Evolutionary conservation across 495 filamentous ascomycete genomes (phyloP).

Genomic region (Xanthoparmelia taractica): DNA sequence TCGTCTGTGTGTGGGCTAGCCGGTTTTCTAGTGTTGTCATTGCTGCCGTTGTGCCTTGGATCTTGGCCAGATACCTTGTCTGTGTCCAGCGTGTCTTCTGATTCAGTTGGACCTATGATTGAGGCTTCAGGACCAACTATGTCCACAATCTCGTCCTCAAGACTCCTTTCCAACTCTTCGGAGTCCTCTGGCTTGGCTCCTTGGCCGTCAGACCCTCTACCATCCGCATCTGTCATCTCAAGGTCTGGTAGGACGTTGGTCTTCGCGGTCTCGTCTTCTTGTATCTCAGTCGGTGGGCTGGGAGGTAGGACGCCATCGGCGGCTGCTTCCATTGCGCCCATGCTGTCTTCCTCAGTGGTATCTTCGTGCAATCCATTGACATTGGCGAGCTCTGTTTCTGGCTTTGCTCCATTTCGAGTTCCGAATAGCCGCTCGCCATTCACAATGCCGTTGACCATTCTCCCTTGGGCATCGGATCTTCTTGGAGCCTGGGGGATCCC

Average conservation of each 20-base stretch:
- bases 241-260: not conserved
- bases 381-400: not conserved
- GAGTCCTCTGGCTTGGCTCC: not conserved
- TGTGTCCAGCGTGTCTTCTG: constrained; percentile 1
- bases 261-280: not conserved
- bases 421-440: not conserved
- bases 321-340: constrained; percentile 4
- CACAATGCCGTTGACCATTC: constrained; percentile 2
- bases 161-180: not conserved
- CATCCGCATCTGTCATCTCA: not conserved
- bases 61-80: not conserved
- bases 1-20: not conserved
- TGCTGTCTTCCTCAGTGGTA: constrained; percentile 7
- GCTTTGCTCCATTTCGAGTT: not conserved
- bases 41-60: not conserved
- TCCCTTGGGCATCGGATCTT: not conserved
- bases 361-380: not conserved
- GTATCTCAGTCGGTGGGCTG: constrained; percentile 3
- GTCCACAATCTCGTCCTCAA: constrained; percentile 7
- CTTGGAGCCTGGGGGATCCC: not conserved
- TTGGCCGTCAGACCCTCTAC: not conserved
- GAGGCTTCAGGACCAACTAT: constrained; percentile 2
- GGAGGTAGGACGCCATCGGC: not conserved
- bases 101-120: not conserved
- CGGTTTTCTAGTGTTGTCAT: not conserved